Percentiles rank a stretch among this genome's conserved stretches.
Evolutionary conservation across 1,139 yeast genomes (phyloP).

Genomic region (Zygoascus sp.): DNA sequence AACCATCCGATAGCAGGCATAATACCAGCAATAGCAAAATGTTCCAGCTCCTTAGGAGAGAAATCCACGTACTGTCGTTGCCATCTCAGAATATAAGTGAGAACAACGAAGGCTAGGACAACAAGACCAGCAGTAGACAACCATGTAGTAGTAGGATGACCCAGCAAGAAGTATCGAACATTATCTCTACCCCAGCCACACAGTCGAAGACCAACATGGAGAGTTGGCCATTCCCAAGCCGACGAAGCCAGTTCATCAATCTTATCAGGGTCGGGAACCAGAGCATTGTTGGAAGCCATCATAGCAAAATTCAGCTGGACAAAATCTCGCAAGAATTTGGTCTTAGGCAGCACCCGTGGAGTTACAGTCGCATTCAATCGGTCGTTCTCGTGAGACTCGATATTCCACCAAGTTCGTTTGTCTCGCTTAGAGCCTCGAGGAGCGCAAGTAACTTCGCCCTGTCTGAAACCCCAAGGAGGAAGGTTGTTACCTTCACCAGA

Average conservation of each 20-base stretch:
- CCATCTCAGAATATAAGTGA: slow-evolving; percentile 74
- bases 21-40: slow-evolving; percentile 73
- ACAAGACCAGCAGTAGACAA: slow-evolving; percentile 69
- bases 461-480: slow-evolving; percentile 99
- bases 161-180: slow-evolving; percentile 81
- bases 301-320: slow-evolving; percentile 91
- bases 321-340: slow-evolving; percentile 83
- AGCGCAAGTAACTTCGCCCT: slow-evolving; percentile 90
- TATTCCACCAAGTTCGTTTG: slow-evolving; percentile 97
- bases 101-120: slow-evolving; percentile 53
- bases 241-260: slow-evolving; percentile 85
- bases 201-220: slow-evolving; percentile 87
- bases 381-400: slow-evolving; percentile 78
- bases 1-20: slow-evolving; percentile 94
- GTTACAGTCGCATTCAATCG: slow-evolving; percentile 58
- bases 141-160: slow-evolving; percentile 95
- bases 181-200: slow-evolving; percentile 89
- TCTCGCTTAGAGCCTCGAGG: slow-evolving; percentile 75
- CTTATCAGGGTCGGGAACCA: slow-evolving; percentile 89
- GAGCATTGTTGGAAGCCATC: slow-evolving; percentile 98
- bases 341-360: slow-evolving; percentile 73
- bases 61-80: slow-evolving; percentile 85
- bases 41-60: slow-evolving; percentile 38
- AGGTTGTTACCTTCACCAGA: slow-evolving; percentile 73
- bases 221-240: slow-evolving; percentile 99